These are phyloP conservation scores for Xylariaceae sp. DNA, from an alignment of 2,329 filamentous ascomycete species.

Conservation along the genomic window DNA sequence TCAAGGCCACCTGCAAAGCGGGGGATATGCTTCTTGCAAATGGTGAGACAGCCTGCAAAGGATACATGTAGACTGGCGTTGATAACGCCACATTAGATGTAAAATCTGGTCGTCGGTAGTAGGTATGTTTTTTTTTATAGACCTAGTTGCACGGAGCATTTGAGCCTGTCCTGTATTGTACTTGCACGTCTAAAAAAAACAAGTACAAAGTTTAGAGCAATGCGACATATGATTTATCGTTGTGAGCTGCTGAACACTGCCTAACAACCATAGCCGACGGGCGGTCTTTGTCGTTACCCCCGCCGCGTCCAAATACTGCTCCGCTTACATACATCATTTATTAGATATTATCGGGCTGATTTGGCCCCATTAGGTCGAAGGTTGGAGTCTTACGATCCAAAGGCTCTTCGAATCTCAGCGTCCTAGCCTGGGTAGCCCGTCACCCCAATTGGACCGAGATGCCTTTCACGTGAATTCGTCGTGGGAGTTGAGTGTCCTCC, in stretches of 20 bases:
- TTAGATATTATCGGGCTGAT: slow-evolving; percentile 39
- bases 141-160: no score
- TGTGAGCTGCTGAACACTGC: slow-evolving; percentile 24
- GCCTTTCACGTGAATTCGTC: slow-evolving; percentile 7
- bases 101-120: no score
- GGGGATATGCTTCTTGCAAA: no score
- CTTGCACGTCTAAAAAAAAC: neutral
- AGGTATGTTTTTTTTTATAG: no score
- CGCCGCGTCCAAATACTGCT: slow-evolving; percentile 15
- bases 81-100: no score
- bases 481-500: slow-evolving; percentile 1
- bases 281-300: slow-evolving; percentile 7
- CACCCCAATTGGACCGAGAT: slow-evolving; percentile 25
- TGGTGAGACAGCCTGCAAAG: no score
- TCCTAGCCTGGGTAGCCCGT: slow-evolving; percentile 31
- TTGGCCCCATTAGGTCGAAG: slow-evolving; percentile 25
- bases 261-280: slow-evolving; percentile 19
- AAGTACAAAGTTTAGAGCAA: slow-evolving; percentile 20
- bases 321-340: slow-evolving; percentile 33
- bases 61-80: no score
- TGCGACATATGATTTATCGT: slow-evolving; percentile 27
- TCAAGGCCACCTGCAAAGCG: no score
- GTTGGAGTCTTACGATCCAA: slow-evolving; percentile 16
- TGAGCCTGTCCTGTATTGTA: no score
- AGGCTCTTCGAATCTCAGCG: slow-evolving; percentile 6